phyloP scores from a whole-genome alignment of 768 basidiomycete species.

The Thelephora aurantiotincta region DNA sequence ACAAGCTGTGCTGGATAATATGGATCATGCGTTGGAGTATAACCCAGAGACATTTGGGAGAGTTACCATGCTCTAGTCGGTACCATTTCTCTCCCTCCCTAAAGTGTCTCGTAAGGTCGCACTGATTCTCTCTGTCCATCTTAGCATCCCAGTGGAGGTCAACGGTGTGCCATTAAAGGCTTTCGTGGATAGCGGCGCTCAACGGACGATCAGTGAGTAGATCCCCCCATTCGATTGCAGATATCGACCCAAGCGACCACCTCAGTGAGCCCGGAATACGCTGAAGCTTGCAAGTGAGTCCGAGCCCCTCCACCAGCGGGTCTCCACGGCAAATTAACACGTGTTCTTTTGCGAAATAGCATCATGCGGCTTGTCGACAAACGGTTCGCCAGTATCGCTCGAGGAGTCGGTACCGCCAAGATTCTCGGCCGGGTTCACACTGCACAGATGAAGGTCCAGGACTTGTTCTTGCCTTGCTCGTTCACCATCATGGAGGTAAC shows the following conservation, averaged over 20 bases:
- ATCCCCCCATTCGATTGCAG: background rate
- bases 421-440: slow-evolving; percentile 91
- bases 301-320: background rate
- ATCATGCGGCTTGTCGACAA: slow-evolving; percentile 90
- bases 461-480: slow-evolving; percentile 76
- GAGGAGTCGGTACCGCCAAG: slow-evolving; percentile 87
- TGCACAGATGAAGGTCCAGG: slow-evolving; percentile 80
- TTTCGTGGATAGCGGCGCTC: slow-evolving; percentile 97
- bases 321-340: background rate
- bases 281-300: slow-evolving; percentile 77
- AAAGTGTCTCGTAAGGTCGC: slow-evolving; percentile 1
- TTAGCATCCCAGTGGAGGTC: slow-evolving; percentile 84
- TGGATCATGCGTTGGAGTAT: slow-evolving; percentile 89
- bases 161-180: slow-evolving; percentile 86
- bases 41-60: slow-evolving; percentile 87
- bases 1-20: slow-evolving; percentile 81
- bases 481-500: slow-evolving; percentile 91
- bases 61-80: slow-evolving; percentile 95
- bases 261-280: slow-evolving; percentile 82
- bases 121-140: no score
- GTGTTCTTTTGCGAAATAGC: slow-evolving; percentile 21
- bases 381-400: slow-evolving; percentile 78
- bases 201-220: slow-evolving; percentile 83
- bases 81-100: slow-evolving; percentile 9
- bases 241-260: slow-evolving; percentile 1